Evolutionary conservation across 2,329 filamentous ascomycete genomes (phyloP).

Genomic region (Pseudocercospora cruenta): DNA sequence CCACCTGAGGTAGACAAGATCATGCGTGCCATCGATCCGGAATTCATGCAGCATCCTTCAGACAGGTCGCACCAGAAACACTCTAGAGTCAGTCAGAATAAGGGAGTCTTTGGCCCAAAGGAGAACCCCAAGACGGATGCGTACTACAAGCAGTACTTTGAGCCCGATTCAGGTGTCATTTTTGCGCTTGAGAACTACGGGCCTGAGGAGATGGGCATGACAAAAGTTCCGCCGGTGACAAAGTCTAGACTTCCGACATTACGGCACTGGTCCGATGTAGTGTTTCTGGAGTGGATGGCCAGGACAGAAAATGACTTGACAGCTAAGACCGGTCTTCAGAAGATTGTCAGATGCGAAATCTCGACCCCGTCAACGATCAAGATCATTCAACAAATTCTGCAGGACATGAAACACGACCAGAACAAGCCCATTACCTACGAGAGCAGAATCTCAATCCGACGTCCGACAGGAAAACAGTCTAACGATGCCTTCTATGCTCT

Average conservation of each 20-base stretch:
- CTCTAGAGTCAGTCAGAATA: no score
- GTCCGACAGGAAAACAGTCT: background rate
- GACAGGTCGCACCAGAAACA: no score
- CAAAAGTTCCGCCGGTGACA: background rate
- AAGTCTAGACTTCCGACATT: background rate
- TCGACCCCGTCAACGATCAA: background rate
- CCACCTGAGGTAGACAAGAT: no score
- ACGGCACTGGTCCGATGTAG: background rate
- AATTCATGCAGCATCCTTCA: no score
- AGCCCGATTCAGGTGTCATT: no score
- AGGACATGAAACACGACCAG: no score
- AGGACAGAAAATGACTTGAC: background rate
- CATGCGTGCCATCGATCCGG: no score
- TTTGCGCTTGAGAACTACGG: background rate
- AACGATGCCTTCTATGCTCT: background rate
- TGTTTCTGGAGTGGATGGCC: background rate
- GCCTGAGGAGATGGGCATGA: background rate
- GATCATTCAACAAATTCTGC: background rate
- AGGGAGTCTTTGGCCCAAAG: no score
- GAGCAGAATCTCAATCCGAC: background rate
- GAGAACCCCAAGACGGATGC: no score
- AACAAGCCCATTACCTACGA: background rate
- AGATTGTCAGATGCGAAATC: background rate
- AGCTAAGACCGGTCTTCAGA: background rate
- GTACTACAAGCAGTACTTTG: no score